Evolutionary conservation across 148 eudicot species (phyloP).

Genomic region (Salicornia ramosissima): DNA sequence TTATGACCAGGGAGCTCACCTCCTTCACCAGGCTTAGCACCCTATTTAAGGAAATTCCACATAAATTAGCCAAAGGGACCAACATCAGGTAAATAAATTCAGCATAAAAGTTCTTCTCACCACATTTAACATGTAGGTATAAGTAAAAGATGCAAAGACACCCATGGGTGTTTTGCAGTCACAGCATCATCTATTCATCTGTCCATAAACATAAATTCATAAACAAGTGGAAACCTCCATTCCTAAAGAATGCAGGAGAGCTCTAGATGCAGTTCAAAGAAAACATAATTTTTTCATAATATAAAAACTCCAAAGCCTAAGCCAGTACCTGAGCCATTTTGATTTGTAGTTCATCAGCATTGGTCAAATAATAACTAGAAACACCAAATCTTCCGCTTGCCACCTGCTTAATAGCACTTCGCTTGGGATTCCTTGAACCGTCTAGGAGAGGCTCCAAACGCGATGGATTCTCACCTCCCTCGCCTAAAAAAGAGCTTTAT

Average conservation of each 20-base stretch:
- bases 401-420: constrained; percentile 98
- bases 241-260: constrained; percentile 43
- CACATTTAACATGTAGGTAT: constrained; percentile 62
- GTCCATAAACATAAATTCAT: constrained; percentile 71
- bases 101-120: constrained; percentile 51
- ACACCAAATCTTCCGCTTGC: constrained; percentile 99
- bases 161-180: constrained; percentile 52
- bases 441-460: constrained; percentile 87
- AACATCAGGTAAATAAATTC: constrained; percentile 16
- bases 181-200: constrained; percentile 75
- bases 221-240: constrained; percentile 59
- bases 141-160: constrained; percentile 71
- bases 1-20: constrained; percentile 99
- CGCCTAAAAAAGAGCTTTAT: constrained; percentile 45
- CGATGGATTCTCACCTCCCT: constrained; percentile 99
- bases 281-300: background rate
- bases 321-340: constrained; percentile 97
- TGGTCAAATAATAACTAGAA: constrained; percentile 94
- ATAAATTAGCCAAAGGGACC: constrained; percentile 4
- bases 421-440: constrained; percentile 87
- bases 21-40: constrained; percentile 99
- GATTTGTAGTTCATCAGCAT: constrained; percentile 96
- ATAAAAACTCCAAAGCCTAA: background rate
- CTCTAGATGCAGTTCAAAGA: constrained; percentile 23
- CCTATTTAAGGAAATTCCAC: constrained; percentile 38